phyloP scores from a whole-genome alignment of 2,329 filamentous ascomycete species.

The Penicillium concentricum region DNA sequence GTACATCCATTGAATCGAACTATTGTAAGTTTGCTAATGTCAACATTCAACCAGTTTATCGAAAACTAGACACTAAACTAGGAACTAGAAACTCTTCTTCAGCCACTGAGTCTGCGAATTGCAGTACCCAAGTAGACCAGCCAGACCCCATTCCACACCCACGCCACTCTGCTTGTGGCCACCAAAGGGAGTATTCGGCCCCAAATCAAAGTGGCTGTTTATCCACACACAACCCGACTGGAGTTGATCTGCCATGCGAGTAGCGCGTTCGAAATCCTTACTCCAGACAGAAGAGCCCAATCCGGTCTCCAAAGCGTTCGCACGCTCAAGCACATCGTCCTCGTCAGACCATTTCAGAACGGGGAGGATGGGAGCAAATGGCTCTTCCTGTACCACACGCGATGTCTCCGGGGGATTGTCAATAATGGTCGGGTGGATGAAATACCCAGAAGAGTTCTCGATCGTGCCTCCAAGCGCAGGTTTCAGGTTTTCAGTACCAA shows the following conservation, averaged over 20 bases:
- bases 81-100: conserved; percentile 20
- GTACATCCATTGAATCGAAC: background rate
- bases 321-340: conserved; percentile 57
- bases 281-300: conserved; percentile 61
- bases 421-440: conserved; percentile 60
- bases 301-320: conserved; percentile 54
- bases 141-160: conserved; percentile 48
- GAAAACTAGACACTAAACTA: background rate
- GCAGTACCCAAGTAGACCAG: conserved; percentile 42
- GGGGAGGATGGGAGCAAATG: conserved; percentile 65
- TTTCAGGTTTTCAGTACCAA: conserved; percentile 53
- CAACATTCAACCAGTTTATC: background rate
- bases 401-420: conserved; percentile 57
- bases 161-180: conserved; percentile 55
- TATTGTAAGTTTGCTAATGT: background rate
- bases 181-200: conserved; percentile 43
- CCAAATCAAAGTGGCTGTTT: conserved; percentile 46
- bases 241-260: conserved; percentile 53
- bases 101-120: conserved; percentile 39
- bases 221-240: conserved; percentile 62
- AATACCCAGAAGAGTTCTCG: conserved; percentile 52
- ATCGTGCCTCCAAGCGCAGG: conserved; percentile 52
- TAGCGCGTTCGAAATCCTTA: conserved; percentile 52
- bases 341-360: conserved; percentile 62
- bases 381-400: conserved; percentile 58